Evolutionary conservation across 208 protist species (phyloP), one percentile per base, ranked within the genome.

Genomic region (Porcisia hertigi): DNA sequence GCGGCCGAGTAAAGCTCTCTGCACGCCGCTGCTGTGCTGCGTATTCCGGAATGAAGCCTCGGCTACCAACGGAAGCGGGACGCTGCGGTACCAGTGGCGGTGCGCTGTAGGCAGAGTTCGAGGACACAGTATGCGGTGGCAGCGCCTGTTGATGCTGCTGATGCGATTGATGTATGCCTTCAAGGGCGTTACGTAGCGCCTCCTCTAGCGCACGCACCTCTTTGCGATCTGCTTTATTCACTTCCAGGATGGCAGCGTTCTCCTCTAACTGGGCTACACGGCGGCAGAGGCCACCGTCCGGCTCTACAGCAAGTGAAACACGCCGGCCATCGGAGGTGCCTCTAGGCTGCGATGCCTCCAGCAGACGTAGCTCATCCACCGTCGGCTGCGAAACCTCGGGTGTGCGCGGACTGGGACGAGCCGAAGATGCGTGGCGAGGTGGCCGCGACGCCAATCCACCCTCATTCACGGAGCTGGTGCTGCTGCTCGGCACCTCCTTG

Each of bases 241-340:
- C 60, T 71, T 97, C 90, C 20, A 97, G 76, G 45, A 90, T 83
- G 41, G 89, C 83, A 7, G 79, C 59, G 69, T 88, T 90, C 79
- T 94, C 88, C 85, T 97, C 90, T 49, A 94, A 53, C 77, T 91
- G 83, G n/a, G 63, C 80, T 49, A 97, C 79, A 62, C 92, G 90
- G n/a, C 81, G 83, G 43, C 81, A 81, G 60, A 95, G 77, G 18
- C 82, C 89, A 39, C 92, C 89, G 34, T 88, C 84, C 1, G 78
- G 81, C 59, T 84, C 84, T 30, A 89, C 60, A n/a, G 73, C 77
- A 18, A 89, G 67, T 20, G 80, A 87, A 43, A 89, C 80, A 49
- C 86, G 80, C 30, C 77, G 76, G 2, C 60, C 34, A 53, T 20
- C 65, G 23, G 39, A 34, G 39, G 45, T 65, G 43, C 52, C 76